Evolutionary conservation across 129 eudicot genomes (phyloP).

Genomic region (Tanacetum coccineum): DNA sequence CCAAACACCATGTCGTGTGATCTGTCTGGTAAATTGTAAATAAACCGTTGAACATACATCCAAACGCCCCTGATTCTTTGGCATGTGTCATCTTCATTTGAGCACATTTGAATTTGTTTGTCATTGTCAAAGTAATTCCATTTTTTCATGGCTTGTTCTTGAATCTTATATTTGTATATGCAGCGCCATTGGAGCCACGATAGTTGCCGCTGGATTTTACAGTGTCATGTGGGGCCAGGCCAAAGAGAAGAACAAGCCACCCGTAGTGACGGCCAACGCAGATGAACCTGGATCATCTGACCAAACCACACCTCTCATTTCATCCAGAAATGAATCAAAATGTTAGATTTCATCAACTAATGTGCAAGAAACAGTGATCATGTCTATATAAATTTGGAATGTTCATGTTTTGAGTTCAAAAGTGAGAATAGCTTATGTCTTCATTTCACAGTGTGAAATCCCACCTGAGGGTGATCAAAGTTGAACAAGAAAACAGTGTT

Average conservation of each 20-base stretch:
- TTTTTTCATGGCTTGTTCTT: too few species aligned
- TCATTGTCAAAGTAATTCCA: too few species aligned
- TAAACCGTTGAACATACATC: too few species aligned
- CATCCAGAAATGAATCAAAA: constrained; percentile 3
- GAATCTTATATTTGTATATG: not conserved
- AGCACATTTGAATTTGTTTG: too few species aligned
- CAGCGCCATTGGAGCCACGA: constrained; percentile 16
- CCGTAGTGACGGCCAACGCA: not conserved
- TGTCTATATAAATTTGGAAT: not conserved
- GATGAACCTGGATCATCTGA: constrained; percentile 21
- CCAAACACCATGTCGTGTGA: too few species aligned
- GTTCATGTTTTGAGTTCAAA: not conserved
- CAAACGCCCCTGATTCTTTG: too few species aligned
- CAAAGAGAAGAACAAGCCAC: constrained; percentile 5
- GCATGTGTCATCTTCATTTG: too few species aligned
- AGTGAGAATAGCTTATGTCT: not conserved
- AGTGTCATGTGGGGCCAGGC: constrained; percentile 12
- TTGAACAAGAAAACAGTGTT: not conserved
- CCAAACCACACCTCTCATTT: constrained; percentile 18
- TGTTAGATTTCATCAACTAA: not conserved
- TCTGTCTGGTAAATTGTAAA: too few species aligned
- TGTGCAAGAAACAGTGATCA: not conserved
- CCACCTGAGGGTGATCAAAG: too few species aligned
- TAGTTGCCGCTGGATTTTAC: constrained; percentile 15
- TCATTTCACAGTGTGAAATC: not conserved